Evolutionary conservation across 2,329 filamentous ascomycete genomes (phyloP), one percentile per base, ranked within the genome.

Genomic region (Aspergillus niger): DNA sequence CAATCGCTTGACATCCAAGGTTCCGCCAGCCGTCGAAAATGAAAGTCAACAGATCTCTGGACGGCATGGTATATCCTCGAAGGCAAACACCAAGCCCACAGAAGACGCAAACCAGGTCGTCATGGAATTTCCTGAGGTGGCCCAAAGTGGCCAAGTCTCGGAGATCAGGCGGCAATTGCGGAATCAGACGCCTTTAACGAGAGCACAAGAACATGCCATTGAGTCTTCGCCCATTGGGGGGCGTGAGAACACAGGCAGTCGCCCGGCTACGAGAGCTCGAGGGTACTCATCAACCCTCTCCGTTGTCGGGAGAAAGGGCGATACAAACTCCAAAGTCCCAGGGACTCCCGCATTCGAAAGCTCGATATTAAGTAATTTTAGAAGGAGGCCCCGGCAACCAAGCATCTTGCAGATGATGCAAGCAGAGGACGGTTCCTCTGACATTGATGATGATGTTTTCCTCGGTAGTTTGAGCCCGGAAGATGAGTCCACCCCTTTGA

Each of bases 381-480:
- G 77, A 56, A 72, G 76, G 39, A 69, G 79, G 32, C 74, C 78
- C 11, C 74, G 78, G 61, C 78, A 80, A 60, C 74, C 76, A 24
- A 80, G 79, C 66, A 77, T 80, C 51, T 68, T 80, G 7, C 77
- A 79, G 38, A 75, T 80, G 71, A 76, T 79, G 73, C 75, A 79
- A 44, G 73, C 73, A 15, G 75, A 78, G 36, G 76, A 76, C 59
- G 70, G 66, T n/a, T 74, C 75, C 24, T 74, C 74, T 26, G 73
- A 76, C 17, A 59, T 75, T 60, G 65, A 69, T 36, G 66, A 79
- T 52, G 76, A 79, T 48, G 76, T 79, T 59, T 78, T 79, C 60
- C 70, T 80, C 17, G 77, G 76, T 30, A 75, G 74, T 8, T 71
- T 80, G 52, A 76, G 74, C 47, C 78, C 78, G 0, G 71, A 80